A percentile compares a stretch with the other conserved stretches of the same genome.
Conservation (phyloP, 2,329 filamentous ascomycete species). For the Hymenoscyphus salicellus region DNA sequence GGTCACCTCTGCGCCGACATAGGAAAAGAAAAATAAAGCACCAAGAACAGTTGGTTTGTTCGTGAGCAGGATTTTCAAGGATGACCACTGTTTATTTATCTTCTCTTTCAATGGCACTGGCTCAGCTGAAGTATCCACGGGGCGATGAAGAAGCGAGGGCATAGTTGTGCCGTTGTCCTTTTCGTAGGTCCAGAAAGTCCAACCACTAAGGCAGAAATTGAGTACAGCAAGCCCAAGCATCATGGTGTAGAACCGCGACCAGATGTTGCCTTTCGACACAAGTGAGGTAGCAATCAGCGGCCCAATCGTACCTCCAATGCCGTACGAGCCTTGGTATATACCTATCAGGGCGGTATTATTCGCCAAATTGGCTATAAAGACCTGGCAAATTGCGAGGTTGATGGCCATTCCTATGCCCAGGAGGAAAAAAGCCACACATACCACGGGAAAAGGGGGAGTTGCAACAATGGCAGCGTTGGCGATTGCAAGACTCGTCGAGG, state of each 20-base stretch:
- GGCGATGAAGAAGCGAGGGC: conserved; percentile 49
- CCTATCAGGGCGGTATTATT: conserved; percentile 55
- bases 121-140: conserved; percentile 38
- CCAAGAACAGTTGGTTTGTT: conserved; percentile 61
- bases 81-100: conserved; percentile 25
- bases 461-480: conserved; percentile 63
- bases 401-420: conserved; percentile 56
- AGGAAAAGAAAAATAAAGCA: conserved; percentile 76
- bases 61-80: conserved; percentile 38
- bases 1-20: conserved; percentile 77
- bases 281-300: conserved; percentile 67
- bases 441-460: conserved; percentile 64
- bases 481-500: conserved; percentile 34
- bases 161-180: conserved; percentile 43
- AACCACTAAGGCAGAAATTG: conserved; percentile 55
- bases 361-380: conserved; percentile 53
- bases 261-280: conserved; percentile 63
- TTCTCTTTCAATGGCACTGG: neutral
- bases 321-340: conserved; percentile 62
- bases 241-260: conserved; percentile 70
- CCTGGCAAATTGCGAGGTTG: conserved; percentile 55
- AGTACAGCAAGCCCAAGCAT: conserved; percentile 55
- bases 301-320: conserved; percentile 60
- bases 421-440: conserved; percentile 57
- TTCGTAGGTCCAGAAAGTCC: conserved; percentile 68